These are phyloP conservation scores for Xerocomus spinulosus DNA, from an alignment of 768 basidiomycete species.

Conservation along the genomic window DNA sequence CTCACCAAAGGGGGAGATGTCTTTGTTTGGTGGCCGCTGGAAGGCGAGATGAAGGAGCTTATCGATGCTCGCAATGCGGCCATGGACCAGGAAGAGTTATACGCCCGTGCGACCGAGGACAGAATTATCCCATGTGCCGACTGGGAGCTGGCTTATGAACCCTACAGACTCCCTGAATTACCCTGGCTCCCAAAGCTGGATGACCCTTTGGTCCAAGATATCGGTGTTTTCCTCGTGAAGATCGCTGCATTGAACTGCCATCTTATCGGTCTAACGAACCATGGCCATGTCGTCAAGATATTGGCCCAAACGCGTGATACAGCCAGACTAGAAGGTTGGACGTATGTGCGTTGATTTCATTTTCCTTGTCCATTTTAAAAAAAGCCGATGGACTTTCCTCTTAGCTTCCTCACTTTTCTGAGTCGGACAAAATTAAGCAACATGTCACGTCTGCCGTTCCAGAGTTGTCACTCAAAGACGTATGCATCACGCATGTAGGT, in stretches of 20 bases:
- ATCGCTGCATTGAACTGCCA: conserved; percentile 75
- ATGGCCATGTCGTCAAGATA: conserved; percentile 72
- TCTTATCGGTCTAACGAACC: conserved; percentile 75
- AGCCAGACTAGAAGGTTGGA: conserved; percentile 47
- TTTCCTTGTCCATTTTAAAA: neutral
- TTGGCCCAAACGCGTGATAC: conserved; percentile 40
- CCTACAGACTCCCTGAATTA: conserved; percentile 53
- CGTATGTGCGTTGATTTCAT: conserved; percentile 54
- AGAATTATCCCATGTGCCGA: conserved; percentile 53
- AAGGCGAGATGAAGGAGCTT: conserved; percentile 37
- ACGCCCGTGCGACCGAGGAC: conserved; percentile 32
- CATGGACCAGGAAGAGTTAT: conserved; percentile 41
- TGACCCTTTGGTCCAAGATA: conserved; percentile 18
- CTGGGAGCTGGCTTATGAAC: conserved; percentile 55
- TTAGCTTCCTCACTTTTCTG: conserved; percentile 74
- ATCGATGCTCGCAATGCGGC: conserved; percentile 38
- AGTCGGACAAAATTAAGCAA: conserved; percentile 46
- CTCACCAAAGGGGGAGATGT: conserved; percentile 71
- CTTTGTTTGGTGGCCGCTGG: conserved; percentile 70
- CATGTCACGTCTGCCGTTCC: conserved; percentile 41
- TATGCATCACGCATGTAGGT: conserved; percentile 78
- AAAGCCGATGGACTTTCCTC: conserved; percentile 1
- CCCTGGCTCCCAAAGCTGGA: conserved; percentile 55
- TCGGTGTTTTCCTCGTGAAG: conserved; percentile 55
- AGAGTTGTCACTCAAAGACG: conserved; percentile 37